These are phyloP conservation scores for Backusella luteola DNA, from an alignment of 192 early-diverging fungal genomes.

Conservation along the genomic window DNA sequence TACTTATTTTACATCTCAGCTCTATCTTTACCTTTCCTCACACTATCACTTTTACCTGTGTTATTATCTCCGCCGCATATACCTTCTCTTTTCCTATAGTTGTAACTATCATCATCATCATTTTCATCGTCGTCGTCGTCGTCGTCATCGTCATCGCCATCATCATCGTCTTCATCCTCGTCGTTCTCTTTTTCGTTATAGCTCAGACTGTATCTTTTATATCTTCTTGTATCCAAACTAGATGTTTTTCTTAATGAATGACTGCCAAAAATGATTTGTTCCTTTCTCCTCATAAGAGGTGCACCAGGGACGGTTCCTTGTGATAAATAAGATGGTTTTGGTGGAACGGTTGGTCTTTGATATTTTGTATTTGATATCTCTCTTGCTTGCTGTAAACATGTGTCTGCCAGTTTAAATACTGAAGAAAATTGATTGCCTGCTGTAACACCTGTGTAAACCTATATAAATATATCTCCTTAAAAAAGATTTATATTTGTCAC, in stretches of 20 bases:
- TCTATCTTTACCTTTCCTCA: not conserved
- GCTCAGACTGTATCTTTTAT: not conserved
- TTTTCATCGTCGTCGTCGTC: not conserved
- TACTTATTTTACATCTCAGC: not conserved
- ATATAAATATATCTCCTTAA: not conserved
- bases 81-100: not conserved
- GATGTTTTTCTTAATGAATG: slow-evolving; percentile 2
- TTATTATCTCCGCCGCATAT: slow-evolving; percentile 14
- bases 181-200: slow-evolving; percentile 30
- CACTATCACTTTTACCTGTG: slow-evolving; percentile 7
- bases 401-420: slow-evolving; percentile 36
- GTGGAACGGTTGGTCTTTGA: slow-evolving; percentile 22
- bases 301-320: slow-evolving; percentile 27
- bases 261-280: not conserved
- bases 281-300: slow-evolving; percentile 31
- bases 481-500: not conserved
- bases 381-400: slow-evolving; percentile 45
- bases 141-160: slow-evolving; percentile 11
- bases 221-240: slow-evolving; percentile 3
- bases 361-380: slow-evolving; percentile 44
- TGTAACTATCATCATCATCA: slow-evolving; percentile 17
- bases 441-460: not conserved
- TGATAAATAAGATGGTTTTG: slow-evolving; percentile 1
- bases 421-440: slow-evolving; percentile 23
- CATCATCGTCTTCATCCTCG: slow-evolving; percentile 17